phyloP scores from a whole-genome alignment of 768 basidiomycete species.

The Boletus sensibilis region DNA sequence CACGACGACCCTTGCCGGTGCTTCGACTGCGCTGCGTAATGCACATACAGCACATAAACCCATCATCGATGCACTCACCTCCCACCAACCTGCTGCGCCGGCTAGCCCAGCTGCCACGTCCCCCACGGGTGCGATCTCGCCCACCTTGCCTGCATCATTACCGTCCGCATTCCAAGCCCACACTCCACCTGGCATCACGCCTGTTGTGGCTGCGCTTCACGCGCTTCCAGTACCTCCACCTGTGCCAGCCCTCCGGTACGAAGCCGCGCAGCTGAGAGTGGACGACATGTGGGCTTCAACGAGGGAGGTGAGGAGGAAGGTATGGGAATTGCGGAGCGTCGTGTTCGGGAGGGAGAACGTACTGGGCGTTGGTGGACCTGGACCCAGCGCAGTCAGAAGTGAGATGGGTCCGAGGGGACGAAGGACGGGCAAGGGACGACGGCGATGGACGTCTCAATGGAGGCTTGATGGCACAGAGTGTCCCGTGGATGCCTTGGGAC shows the following conservation, averaged over 20 bases:
- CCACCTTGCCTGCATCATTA: constrained; percentile 1
- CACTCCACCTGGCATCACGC: constrained; percentile 20
- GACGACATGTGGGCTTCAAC: constrained; percentile 68
- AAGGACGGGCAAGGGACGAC: constrained; percentile 43
- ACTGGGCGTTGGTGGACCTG: constrained; percentile 32
- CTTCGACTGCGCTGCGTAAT: constrained; percentile 55
- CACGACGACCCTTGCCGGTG: constrained; percentile 49
- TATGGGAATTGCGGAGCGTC: constrained; percentile 62
- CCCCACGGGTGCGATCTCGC: neutral
- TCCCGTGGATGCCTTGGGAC: constrained; percentile 63
- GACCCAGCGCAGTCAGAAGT: constrained; percentile 53
- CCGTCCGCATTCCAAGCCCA: constrained; percentile 3
- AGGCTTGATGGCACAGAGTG: constrained; percentile 61
- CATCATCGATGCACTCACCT: constrained; percentile 46
- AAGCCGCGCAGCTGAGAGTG: constrained; percentile 65
- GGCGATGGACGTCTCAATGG: constrained; percentile 48
- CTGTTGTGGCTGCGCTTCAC: constrained; percentile 35
- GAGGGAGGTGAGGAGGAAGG: constrained; percentile 56
- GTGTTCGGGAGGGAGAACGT: constrained; percentile 64
- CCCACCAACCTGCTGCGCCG: constrained; percentile 8
- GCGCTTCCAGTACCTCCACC: constrained; percentile 24
- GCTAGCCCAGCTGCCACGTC: neutral
- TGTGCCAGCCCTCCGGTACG: constrained; percentile 57
- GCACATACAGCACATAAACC: constrained; percentile 56
- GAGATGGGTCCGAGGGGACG: constrained; percentile 37